Conservation (phyloP, 202 grass and related monocot species). For the Bolboschoenoplectus hybrid region DNA sequence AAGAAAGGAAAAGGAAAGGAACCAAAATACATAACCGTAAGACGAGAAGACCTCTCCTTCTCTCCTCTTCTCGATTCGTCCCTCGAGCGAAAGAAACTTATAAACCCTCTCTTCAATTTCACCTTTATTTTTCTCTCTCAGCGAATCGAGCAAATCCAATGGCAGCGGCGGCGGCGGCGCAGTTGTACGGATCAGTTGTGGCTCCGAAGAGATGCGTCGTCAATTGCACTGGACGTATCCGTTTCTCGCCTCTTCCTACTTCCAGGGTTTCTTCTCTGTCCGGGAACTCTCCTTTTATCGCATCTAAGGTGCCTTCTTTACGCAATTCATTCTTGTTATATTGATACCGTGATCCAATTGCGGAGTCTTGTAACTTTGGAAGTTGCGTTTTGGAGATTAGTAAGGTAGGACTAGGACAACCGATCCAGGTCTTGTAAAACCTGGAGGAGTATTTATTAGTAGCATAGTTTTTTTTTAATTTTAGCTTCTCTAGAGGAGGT, state of each 20-base stretch:
- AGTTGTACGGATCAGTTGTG: conserved; percentile 31
- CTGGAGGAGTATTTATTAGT: background rate
- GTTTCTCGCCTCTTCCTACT: conserved; percentile 33
- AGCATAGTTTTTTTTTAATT: background rate
- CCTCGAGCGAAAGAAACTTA: background rate
- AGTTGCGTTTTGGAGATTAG: background rate
- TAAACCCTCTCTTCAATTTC: background rate
- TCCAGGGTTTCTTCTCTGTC: conserved; percentile 23
- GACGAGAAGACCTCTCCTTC: background rate
- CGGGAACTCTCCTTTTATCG: conserved; percentile 5
- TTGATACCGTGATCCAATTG: background rate
- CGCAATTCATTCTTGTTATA: background rate
- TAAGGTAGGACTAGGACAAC: background rate
- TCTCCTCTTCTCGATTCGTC: background rate
- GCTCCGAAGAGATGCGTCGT: conserved; percentile 18
- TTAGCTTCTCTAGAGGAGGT: background rate
- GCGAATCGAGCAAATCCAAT: background rate
- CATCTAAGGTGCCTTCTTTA: conserved; percentile 4
- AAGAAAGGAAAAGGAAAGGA: background rate
- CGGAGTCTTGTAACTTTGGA: background rate
- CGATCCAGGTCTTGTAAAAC: background rate
- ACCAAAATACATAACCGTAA: background rate
- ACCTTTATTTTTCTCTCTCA: background rate
- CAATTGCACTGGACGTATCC: background rate
- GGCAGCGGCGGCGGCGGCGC: conserved; percentile 10